Evolutionary conservation across 2,329 filamentous ascomycete genomes (phyloP).

Genomic region (Trichoderma brevicompactum): DNA sequence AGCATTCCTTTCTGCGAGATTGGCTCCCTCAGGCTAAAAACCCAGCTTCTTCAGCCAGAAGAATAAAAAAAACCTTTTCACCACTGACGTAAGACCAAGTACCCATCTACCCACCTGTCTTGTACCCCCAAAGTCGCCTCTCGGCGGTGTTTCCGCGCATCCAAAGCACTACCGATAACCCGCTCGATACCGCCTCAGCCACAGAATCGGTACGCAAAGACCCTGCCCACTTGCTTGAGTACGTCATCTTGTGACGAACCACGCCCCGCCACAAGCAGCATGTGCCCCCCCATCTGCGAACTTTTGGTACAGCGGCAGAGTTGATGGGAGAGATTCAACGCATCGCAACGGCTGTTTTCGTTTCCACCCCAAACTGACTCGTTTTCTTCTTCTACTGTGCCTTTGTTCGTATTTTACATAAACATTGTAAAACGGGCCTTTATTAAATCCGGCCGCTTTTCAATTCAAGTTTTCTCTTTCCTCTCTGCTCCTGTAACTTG

Average conservation of each 20-base stretch:
- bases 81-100: constrained; percentile 2
- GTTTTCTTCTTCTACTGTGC: too few species aligned
- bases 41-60: background rate
- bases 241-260: constrained; percentile 24
- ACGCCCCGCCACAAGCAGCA: constrained; percentile 21
- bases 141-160: background rate
- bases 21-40: background rate
- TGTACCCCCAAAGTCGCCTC: background rate
- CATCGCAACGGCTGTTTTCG: too few species aligned
- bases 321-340: too few species aligned
- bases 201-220: constrained; percentile 3
- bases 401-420: background rate
- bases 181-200: constrained; percentile 17
- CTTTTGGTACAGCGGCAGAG: too few species aligned
- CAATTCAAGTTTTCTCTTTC: background rate
- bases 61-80: background rate
- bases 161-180: background rate
- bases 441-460: background rate
- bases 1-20: background rate
- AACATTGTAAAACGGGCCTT: background rate
- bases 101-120: background rate
- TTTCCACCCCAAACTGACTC: too few species aligned
- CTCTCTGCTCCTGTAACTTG: background rate
- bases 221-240: constrained; percentile 1
- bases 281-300: too few species aligned